Percentiles rank a stretch among this genome's conserved stretches.
Conservation (phyloP, 2,329 filamentous ascomycete species). For the Camillea tinctor region DNA sequence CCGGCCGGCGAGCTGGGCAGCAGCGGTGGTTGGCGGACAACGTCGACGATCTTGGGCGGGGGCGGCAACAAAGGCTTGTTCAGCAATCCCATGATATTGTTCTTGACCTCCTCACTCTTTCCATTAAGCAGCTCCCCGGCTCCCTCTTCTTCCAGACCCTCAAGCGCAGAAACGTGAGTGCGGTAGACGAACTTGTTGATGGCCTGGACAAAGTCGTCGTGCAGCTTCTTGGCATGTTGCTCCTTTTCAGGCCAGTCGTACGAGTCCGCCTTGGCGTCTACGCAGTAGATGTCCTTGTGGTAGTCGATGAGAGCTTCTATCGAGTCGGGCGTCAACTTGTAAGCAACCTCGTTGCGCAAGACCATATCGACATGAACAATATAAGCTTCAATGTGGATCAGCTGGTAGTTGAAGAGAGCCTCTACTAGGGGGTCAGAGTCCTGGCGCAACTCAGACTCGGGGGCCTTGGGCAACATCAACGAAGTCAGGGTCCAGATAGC, state of each 20-base stretch:
- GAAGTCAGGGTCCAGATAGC: conserved; percentile 95
- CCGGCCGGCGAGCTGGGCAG: conserved; percentile 77
- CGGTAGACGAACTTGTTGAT: conserved; percentile 97
- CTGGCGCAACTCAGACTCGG: conserved; percentile 78
- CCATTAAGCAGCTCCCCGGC: conserved; percentile 89
- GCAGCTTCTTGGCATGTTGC: conserved; percentile 91
- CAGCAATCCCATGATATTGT: conserved; percentile 78
- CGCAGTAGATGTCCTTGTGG: conserved; percentile 92
- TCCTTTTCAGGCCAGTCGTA: conserved; percentile 98
- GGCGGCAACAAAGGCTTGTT: conserved; percentile 80
- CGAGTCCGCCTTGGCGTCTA: conserved; percentile 83
- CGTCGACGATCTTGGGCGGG: conserved; percentile 84
- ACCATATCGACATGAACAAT: conserved; percentile 99
- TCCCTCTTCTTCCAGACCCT: conserved; percentile 95
- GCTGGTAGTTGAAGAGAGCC: conserved; percentile 87
- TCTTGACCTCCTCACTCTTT: conserved; percentile 91
- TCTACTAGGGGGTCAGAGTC: conserved; percentile 82
- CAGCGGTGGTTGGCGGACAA: conserved; percentile 81
- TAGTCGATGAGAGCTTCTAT: conserved; percentile 93
- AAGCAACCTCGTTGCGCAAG: conserved; percentile 92
- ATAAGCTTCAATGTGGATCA: conserved; percentile 93
- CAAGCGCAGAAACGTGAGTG: conserved; percentile 81
- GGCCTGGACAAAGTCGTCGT: conserved; percentile 93
- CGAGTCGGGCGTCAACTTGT: conserved; percentile 92
- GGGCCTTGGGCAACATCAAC: conserved; percentile 86